Base-by-base conservation (phyloP, 371 early-diverging fungal species). In the Rhizopus microsporus region DNA sequence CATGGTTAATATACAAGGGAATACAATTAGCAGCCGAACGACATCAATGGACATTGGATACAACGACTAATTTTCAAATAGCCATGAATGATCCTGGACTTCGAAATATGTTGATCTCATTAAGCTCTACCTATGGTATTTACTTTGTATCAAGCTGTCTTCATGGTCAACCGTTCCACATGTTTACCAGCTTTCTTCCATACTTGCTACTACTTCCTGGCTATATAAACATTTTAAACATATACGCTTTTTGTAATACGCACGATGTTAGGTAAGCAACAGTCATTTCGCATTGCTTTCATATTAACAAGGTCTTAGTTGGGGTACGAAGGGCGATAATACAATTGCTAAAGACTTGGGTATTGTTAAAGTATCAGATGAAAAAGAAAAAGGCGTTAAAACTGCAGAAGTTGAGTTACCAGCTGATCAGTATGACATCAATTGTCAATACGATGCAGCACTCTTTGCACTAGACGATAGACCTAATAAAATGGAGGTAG, bases 311-410 rank as follows among this genome's bases (percentile, higher is more conserved):
- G 16, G 32, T 33, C 15, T 23, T 32, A 82, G 92, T 8, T 96
- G 97, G 97, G 97, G 97, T 13, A 96, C 97, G 33, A 95, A 95
- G 80, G 95, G 96, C 23, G 94, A 89, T 64, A 88, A 82, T 57
- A 72, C 68, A 23, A 61, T 81, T 5, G 69, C 70, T 15, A 78
- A 75, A 38, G 83, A 86, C 68, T 72, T 89, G 30, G 90, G 90
- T 30, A 72, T 84, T 3, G 86, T 77, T 47, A 81, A 66, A 39
- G 87, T 81, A 50, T 78, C 77, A 51, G 68, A 74, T 59, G 75
- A 68, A 37, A 67, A 78, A 60, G 72, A 82, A 54, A 73, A 74
- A 15, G 81, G 69, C 4, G 60, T 61, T 0, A 74, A 73, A 35
- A 73, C 76, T 16, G 82, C 69, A 13, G 73, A 79, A 33, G 77